These are phyloP conservation scores for Inga oerstediana DNA, from an alignment of 306 rosid genomes.

Conservation along the genomic window DNA sequence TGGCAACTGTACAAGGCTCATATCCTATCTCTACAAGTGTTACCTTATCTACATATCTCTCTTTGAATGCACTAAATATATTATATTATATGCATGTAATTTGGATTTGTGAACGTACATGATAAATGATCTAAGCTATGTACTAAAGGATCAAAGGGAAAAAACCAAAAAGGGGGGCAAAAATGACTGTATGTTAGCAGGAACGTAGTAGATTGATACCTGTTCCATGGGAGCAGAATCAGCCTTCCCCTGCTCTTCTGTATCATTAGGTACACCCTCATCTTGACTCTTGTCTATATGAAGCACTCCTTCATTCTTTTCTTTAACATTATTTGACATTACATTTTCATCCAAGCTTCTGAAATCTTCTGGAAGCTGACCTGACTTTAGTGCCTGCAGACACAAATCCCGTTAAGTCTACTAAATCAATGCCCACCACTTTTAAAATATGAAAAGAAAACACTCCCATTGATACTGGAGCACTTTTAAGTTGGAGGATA, in stretches of 20 bases:
- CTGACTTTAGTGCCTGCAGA: slow-evolving; percentile 82
- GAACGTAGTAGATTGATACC: slow-evolving; percentile 42
- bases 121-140: not conserved
- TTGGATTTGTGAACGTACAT: not conserved
- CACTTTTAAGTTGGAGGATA: not conserved
- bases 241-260: slow-evolving; percentile 46
- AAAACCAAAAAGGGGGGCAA: not conserved
- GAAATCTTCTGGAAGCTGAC: slow-evolving; percentile 87
- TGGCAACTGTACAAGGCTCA: not conserved
- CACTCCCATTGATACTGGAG: not conserved
- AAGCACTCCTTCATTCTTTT: slow-evolving; percentile 40
- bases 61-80: not conserved
- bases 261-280: slow-evolving; percentile 48
- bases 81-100: not conserved
- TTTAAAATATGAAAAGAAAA: not conserved
- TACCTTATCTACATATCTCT: not conserved
- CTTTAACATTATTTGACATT: slow-evolving; percentile 38
- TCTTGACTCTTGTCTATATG: slow-evolving; percentile 34
- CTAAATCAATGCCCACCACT: not conserved
- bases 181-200: not conserved
- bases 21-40: not conserved
- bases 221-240: slow-evolving; percentile 75
- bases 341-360: slow-evolving; percentile 51
- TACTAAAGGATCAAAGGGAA: not conserved
- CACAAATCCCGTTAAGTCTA: slow-evolving; percentile 22